Evolutionary conservation across 163 green algal species (phyloP), one percentile per base, ranked within the genome.

Genomic region (Chlorella variabilis): DNA sequence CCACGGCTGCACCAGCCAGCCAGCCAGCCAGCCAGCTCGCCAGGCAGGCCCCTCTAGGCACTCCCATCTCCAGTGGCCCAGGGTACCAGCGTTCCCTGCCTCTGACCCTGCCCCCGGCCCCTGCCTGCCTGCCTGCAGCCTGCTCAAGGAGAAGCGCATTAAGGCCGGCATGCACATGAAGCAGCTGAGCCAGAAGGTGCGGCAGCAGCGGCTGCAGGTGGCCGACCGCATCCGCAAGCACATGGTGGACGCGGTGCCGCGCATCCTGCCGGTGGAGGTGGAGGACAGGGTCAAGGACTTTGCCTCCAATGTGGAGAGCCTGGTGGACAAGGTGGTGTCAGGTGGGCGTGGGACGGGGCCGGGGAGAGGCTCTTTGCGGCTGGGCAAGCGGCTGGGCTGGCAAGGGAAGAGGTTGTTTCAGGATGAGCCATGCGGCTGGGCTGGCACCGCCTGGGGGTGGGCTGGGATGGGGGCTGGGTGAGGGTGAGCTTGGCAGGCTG

Each of bases 111-210:
- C 31, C 29, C 29, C 9, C 29, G 4, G 7, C 61, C 11, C 34
- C 15, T 29, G 33, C 34, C 33, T n/a, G 5, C 62, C 58, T 38
- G n/a, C 29, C 33, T 59, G 71, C 71, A 79, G 86, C 87, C 85
- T 95, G 34, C 79, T 98, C 33, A 94, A 92, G 85, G 92, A 95
- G 82, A 90, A 95, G 86, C 88, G 91, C 77, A 95, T 97, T 41
- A 82, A 88, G 34, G 90, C 90, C 15, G 81, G 77, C 39, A 86
- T 88, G 29, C 86, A 85, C 78, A 91, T 96, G 68, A 91, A 89
- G 85, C 82, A 91, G 85, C 75, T 97, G 39, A 87, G 89, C 34
- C 62, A 95, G 85, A 87, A 83, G 41, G 84, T 97, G 79, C 82
- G 71, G 73, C 86, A 93, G 75, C 85, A 93, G 74, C 87, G 90